Evolutionary conservation across 2,329 filamentous ascomycete species (phyloP).

Genomic region (Trichoderma sp.): DNA sequence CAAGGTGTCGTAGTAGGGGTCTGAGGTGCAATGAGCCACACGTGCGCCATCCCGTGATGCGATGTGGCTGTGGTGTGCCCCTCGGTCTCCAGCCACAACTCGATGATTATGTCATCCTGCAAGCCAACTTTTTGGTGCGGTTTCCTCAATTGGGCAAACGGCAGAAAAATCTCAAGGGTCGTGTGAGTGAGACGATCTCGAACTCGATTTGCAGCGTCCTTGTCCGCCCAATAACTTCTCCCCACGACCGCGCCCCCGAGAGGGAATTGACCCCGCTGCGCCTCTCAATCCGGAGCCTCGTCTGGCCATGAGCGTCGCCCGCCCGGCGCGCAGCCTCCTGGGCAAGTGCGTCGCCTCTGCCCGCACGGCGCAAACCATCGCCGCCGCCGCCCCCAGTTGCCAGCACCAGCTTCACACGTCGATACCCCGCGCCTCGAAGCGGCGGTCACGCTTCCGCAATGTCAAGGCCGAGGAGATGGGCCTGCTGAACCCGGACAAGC

Average conservation of each 20-base stretch:
- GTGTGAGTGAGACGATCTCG: constrained; percentile 35
- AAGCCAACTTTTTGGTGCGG: constrained; percentile 10
- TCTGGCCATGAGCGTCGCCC: constrained; percentile 58
- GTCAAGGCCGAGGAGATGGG: constrained; percentile 58
- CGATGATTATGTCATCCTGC: constrained; percentile 22
- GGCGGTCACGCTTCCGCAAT: constrained; percentile 57
- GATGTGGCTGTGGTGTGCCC: constrained; percentile 4
- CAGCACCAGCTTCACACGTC: constrained; percentile 56
- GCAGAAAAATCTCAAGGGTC: constrained; percentile 43
- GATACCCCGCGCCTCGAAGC: constrained; percentile 47
- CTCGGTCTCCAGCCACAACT: neutral
- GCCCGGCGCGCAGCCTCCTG: constrained; percentile 58
- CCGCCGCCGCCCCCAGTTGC: constrained; percentile 28
- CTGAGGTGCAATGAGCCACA: neutral
- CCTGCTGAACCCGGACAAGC: constrained; percentile 48
- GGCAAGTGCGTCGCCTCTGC: constrained; percentile 52
- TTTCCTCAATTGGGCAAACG: constrained; percentile 27
- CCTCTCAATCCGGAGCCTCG: constrained; percentile 13
- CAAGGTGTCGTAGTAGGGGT: neutral
- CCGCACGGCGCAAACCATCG: constrained; percentile 33
- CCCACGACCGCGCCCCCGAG: constrained; percentile 11
- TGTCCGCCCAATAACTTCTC: constrained; percentile 4
- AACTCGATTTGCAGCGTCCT: constrained; percentile 24
- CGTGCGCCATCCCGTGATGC: constrained; percentile 5
- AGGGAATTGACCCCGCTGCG: constrained; percentile 14